Conservation (phyloP, 257 asterid genomes). For the Solanum virginianum region DNA sequence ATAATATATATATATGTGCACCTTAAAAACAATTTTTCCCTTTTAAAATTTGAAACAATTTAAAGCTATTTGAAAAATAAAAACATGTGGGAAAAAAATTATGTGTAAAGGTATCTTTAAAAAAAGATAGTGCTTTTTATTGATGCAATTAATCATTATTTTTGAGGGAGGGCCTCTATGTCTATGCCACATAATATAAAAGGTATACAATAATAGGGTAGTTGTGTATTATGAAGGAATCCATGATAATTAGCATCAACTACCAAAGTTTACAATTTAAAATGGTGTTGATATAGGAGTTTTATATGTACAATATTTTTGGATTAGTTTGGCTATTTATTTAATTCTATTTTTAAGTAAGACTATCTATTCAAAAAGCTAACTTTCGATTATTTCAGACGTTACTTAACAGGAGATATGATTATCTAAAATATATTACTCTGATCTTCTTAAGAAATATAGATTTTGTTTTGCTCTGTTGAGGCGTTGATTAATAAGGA, state of each 20-base stretch:
- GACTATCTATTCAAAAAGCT: not conserved
- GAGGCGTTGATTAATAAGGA: not conserved
- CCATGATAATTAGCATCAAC: not conserved
- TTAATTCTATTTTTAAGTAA: not conserved
- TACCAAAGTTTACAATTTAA: not conserved
- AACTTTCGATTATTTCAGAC: not conserved
- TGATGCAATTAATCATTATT: not conserved
- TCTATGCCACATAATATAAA: not conserved
- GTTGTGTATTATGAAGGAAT: not conserved
- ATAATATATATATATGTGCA: not conserved
- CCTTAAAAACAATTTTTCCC: not conserved
- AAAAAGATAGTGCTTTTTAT: not conserved
- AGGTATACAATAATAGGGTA: not conserved
- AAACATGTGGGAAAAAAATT: not conserved
- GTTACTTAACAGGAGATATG: not conserved
- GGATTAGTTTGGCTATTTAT: not conserved
- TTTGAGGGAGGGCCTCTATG: not conserved
- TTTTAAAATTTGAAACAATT: not conserved
- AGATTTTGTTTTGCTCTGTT: not conserved
- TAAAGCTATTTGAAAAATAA: not conserved
- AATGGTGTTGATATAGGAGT: not conserved
- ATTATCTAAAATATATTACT: not conserved
- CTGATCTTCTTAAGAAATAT: not conserved
- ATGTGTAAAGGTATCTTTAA: not conserved
- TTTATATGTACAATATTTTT: not conserved